These are phyloP conservation scores for Tetracladium setigerum DNA, from an alignment of 495 filamentous ascomycete genomes.

Conservation along the genomic window DNA sequence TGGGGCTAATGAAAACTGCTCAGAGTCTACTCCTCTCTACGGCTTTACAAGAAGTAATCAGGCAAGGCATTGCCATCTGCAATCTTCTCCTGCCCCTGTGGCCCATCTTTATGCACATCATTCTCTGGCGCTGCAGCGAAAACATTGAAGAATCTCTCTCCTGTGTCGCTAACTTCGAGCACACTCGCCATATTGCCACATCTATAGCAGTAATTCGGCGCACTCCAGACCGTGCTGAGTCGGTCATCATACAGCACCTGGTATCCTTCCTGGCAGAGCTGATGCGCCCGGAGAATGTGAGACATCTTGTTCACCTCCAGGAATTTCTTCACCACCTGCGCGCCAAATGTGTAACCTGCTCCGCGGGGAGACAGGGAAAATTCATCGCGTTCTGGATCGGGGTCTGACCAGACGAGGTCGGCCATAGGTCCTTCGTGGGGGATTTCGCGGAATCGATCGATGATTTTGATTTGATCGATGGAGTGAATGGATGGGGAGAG, in stretches of 20 bases:
- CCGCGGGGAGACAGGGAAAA: slow-evolving; percentile 91
- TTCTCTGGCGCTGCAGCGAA: slow-evolving; percentile 97
- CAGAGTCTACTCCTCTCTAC: too few species aligned
- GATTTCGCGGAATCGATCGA: slow-evolving; percentile 96
- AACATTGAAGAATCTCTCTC: slow-evolving; percentile 91
- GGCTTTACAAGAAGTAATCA: slow-evolving; percentile 44
- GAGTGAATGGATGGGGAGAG: slow-evolving; percentile 94
- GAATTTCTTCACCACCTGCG: slow-evolving; percentile 96
- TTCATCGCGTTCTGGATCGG: slow-evolving; percentile 90
- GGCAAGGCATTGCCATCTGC: slow-evolving; percentile 43
- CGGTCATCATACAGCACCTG: slow-evolving; percentile 93
- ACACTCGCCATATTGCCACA: slow-evolving; percentile 98
- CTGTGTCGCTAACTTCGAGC: slow-evolving; percentile 85
- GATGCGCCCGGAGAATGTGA: slow-evolving; percentile 92
- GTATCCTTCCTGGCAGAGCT: slow-evolving; percentile 95
- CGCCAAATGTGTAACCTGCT: slow-evolving; percentile 94
- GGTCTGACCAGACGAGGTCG: slow-evolving; percentile 97
- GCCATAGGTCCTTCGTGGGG: slow-evolving; percentile 99
- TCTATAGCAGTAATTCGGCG: slow-evolving; percentile 92
- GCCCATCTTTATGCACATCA: slow-evolving; percentile 73
- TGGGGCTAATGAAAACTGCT: too few species aligned
- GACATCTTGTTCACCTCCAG: slow-evolving; percentile 93
- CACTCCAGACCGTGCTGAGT: slow-evolving; percentile 94
- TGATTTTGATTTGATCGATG: slow-evolving; percentile 99
- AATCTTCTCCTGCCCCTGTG: slow-evolving; percentile 46